phyloP scores from a whole-genome alignment of 306 rosid genomes.

The Abrus pulchellus region DNA sequence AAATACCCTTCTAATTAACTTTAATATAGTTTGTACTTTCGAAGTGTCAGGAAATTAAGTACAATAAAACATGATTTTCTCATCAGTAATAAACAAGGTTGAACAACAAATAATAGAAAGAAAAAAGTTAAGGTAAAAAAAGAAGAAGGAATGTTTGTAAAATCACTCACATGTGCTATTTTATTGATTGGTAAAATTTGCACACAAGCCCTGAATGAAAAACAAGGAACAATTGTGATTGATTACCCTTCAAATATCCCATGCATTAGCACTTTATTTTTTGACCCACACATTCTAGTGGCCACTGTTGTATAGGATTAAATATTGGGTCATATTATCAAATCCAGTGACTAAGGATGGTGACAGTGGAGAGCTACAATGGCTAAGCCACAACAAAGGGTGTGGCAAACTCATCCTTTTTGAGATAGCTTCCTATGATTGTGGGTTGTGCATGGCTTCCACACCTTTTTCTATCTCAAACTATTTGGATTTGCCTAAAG shows the following conservation, averaged over 20 bases:
- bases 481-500: slow-evolving; percentile 2
- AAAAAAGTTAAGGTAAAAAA: no score
- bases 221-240: background rate
- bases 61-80: background rate
- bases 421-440: background rate
- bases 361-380: slow-evolving; percentile 24
- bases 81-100: background rate
- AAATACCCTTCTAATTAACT: background rate
- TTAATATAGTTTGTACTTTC: background rate
- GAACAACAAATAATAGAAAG: background rate
- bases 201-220: background rate
- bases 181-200: background rate
- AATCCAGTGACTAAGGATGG: slow-evolving; percentile 31
- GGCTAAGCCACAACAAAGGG: slow-evolving; percentile 28
- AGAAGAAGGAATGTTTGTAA: background rate
- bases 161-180: background rate
- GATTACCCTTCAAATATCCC: background rate
- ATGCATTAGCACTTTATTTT: slow-evolving; percentile 39
- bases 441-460: slow-evolving; percentile 24
- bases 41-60: background rate
- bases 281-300: slow-evolving; percentile 44
- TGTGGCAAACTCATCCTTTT: slow-evolving; percentile 47
- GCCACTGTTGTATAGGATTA: background rate
- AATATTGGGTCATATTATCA: slow-evolving; percentile 26
- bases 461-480: slow-evolving; percentile 1